These are phyloP conservation scores for Coemansia sp. DNA, from an alignment of 192 early-diverging fungal genomes.

Conservation along the genomic window DNA sequence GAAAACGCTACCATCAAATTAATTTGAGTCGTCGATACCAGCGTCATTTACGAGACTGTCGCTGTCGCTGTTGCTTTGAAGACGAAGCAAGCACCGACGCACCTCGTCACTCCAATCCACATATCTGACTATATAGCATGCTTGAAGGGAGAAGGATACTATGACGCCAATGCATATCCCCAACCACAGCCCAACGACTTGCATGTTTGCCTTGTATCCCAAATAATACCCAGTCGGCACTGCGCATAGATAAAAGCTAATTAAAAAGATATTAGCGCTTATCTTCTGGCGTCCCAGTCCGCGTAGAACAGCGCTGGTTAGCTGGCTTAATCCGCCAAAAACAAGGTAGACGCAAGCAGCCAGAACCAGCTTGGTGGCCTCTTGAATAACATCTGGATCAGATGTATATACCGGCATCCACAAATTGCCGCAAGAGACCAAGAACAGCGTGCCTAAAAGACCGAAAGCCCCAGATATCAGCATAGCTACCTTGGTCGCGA, in stretches of 20 bases:
- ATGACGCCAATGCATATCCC: slow-evolving; percentile 26
- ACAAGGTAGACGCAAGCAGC: slow-evolving; percentile 65
- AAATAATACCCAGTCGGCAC: slow-evolving; percentile 49
- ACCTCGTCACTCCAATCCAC: background rate
- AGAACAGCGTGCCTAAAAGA: background rate
- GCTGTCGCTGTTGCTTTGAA: background rate
- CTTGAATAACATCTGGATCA: slow-evolving; percentile 62
- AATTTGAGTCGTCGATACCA: too few relatives aligned
- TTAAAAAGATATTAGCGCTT: slow-evolving; percentile 50
- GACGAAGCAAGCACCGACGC: background rate
- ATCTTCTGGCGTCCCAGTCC: slow-evolving; percentile 50
- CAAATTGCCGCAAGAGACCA: background rate
- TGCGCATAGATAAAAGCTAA: slow-evolving; percentile 49
- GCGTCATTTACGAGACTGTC: too few relatives aligned
- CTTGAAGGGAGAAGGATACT: background rate
- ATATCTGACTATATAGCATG: background rate
- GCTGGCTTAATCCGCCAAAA: slow-evolving; percentile 56
- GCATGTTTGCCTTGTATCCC: slow-evolving; percentile 23
- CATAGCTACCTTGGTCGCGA: slow-evolving; percentile 54
- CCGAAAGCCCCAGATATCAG: slow-evolving; percentile 56
- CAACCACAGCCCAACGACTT: slow-evolving; percentile 28
- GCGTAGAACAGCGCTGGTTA: slow-evolving; percentile 52
- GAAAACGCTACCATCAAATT: too few relatives aligned
- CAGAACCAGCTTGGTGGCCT: slow-evolving; percentile 69
- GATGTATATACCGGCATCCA: slow-evolving; percentile 57